Base-by-base conservation (phyloP, 192 early-diverging fungal genomes). In the Geosiphon pyriformis region DNA sequence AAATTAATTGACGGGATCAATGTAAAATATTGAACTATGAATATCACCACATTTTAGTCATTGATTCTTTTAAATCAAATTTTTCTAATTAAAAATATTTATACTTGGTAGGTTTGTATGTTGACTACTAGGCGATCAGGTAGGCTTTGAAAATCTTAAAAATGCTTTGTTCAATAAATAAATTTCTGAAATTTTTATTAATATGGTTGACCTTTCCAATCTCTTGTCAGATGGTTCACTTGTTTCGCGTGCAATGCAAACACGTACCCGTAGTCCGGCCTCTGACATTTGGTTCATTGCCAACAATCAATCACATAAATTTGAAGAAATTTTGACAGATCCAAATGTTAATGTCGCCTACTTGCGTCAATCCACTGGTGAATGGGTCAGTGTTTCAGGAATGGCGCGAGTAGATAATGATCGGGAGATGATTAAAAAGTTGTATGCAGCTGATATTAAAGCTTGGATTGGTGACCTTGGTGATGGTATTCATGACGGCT, bases 321-420 rank as follows among this genome's bases (percentile, higher is more conserved):
- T 77, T 26, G 80, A 81, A 3, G 80, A 81, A 15, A 59, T 81
- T 4, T 6, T 52, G 10, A 54, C 57, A 49, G 80, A 81, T 67
- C 58, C 68, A 11, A 65, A 81, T 31, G 78, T 81, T 22, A 81
- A 81, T 35, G 34, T 80, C 8, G 68, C 72, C 11, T 81, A 67
- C 56, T 72, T 63, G 59, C 70, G 70, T 31, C 50, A 31, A 51
- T 26, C 23, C 33, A 81, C 74, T 20, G 4, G 25, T 26, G 74
- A 81, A 57, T 81, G 80, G 80, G 70, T 77, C 7, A 75, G 72
- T 42, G 72, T 81, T 42, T 67, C 76, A 26, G 80, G 80, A 17
- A 69, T 57, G 1, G 80, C 80, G 1, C 23, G 37, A 7, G 51
- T 77, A 17, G 69, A 71, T n/a, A 64, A 75, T 26, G 80, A 81